Percentiles rank a stretch among this genome's conserved stretches.
Conservation (phyloP, 225 moss, liverwort and hornwort species). For the Marchantia polymorpha region DNA sequence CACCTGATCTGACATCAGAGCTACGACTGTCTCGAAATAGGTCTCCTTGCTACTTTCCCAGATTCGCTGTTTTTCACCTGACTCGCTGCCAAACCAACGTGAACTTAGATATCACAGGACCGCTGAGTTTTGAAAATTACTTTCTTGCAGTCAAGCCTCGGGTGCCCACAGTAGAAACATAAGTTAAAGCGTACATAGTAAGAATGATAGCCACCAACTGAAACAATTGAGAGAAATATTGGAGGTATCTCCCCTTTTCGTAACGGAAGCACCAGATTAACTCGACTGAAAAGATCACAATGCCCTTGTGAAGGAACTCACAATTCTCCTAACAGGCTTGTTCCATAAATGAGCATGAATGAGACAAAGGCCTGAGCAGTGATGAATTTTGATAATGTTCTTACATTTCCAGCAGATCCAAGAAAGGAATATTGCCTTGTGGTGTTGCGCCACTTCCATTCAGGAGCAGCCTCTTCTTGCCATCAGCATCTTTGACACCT, state of each 20-base stretch:
- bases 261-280: too few species aligned
- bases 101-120: background rate
- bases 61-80: conserved; percentile 72
- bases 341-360: background rate
- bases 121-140: background rate
- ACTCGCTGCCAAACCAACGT: conserved; percentile 53
- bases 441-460: conserved; percentile 94
- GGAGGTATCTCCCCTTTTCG: too few species aligned
- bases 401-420: conserved; percentile 85
- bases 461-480: conserved; percentile 67
- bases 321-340: background rate
- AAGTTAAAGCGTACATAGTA: too few species aligned
- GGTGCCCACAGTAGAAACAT: background rate
- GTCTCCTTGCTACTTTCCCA: conserved; percentile 87
- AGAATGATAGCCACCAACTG: too few species aligned
- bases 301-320: background rate
- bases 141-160: background rate
- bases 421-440: conserved; percentile 86
- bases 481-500: conserved; percentile 51
- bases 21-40: conserved; percentile 77
- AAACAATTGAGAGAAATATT: too few species aligned
- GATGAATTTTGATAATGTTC: background rate
- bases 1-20: conserved; percentile 72
- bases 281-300: background rate
- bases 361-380: background rate